Percentiles rank a stretch among this genome's conserved stretches.
Conservation (phyloP, 345 rosid genomes). For the Melaleuca quinquenervia region DNA sequence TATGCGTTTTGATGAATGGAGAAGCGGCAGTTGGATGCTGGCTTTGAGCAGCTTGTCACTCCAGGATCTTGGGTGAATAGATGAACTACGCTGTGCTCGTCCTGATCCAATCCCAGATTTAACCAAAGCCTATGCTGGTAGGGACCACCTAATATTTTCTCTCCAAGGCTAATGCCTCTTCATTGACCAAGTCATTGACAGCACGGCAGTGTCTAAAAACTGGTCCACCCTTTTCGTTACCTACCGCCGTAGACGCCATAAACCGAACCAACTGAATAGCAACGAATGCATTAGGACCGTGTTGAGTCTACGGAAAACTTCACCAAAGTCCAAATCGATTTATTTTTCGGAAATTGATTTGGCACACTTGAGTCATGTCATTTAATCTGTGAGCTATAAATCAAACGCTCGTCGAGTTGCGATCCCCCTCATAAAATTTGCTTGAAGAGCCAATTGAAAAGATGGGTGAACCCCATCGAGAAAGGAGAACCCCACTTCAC, state of each 20-base stretch:
- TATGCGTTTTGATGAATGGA: neutral
- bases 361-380: accelerated
- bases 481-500: neutral
- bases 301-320: neutral
- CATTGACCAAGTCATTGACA: neutral
- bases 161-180: neutral
- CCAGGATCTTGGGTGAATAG: neutral
- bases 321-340: neutral
- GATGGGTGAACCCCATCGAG: neutral
- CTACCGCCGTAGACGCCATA: too few species aligned
- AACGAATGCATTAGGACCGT: neutral
- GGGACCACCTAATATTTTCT: neutral
- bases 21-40: neutral
- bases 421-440: neutral
- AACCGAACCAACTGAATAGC: neutral
- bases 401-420: neutral
- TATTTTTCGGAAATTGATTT: neutral
- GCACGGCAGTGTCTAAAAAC: too few species aligned
- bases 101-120: neutral
- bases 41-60: neutral
- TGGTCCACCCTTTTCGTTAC: too few species aligned
- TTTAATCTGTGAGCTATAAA: neutral
- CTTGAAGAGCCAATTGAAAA: neutral
- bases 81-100: neutral
- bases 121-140: neutral